Evolutionary conservation across 1,284 basidiomycete species (phyloP), one percentile per base, ranked within the genome.

Genomic region (Rhizoctonia solani): DNA sequence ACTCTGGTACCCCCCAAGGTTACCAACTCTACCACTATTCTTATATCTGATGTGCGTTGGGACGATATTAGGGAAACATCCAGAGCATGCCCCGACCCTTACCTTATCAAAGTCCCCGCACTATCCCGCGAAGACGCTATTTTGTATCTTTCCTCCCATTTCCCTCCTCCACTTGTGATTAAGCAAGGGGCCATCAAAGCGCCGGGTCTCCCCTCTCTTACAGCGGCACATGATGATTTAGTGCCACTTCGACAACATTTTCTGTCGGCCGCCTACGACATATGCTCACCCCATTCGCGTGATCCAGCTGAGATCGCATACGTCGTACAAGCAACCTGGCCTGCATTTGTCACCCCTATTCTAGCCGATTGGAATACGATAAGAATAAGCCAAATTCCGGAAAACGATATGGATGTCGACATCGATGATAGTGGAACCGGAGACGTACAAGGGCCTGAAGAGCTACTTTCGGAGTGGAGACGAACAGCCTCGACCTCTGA

Each of bases 261-360:
- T 71, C 75, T 85, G 14, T 81, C 85, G 8, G 79, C 86, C 1
- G 76, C 94, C 5, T 83, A 86, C 72, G 82, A 87, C 50, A 80
- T 86, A 9, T 86, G 89, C 73, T 81, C 82, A 3, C 82, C 86
- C 3, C 90, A 88, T 74, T 85, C 84, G 0, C 82, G 82, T 19
- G 85, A 91, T 70, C 83, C 87, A 0, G 74, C 82, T 50, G 91
- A 93, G 74, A 80, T 94, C 0, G 82, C 84, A 44, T 92, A 93
- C 73, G 83, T 94, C 41, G 85, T 89, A 1, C 82, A 85, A 0
- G 87, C 91, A 4, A 82, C 89, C 11, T 95, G 93, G 91, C 90
- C 90, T 0, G 86, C 85, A 0, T 91, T 90, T 72, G 82, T 87
- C 0, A 80, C 85, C 59, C 89, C 89, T 0, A 73, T 92, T 4